Evolutionary conservation across 164 flowering plant genomes (phyloP).

Genomic region (Piper longum): DNA sequence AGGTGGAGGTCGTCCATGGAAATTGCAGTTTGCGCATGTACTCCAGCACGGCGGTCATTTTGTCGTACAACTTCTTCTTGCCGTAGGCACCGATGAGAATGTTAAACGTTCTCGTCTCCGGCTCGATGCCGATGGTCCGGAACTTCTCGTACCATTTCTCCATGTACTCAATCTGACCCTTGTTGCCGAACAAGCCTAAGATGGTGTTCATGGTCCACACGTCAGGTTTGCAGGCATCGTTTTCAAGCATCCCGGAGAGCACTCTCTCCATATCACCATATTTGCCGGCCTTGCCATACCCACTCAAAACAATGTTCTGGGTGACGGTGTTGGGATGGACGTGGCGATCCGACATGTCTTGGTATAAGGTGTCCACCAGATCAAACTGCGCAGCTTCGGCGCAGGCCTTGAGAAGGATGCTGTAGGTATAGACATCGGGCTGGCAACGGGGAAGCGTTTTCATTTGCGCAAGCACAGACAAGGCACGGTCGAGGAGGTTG

Average conservation of each 20-base stretch:
- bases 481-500: constrained; percentile 62
- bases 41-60: constrained; percentile 96
- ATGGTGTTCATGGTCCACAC: constrained; percentile 97
- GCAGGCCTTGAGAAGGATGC: constrained; percentile 69
- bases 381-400: constrained; percentile 61
- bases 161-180: constrained; percentile 82
- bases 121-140: constrained; percentile 74
- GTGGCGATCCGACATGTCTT: constrained; percentile 58
- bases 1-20: constrained; percentile 95
- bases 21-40: constrained; percentile 85
- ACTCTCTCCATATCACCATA: constrained; percentile 81
- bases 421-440: constrained; percentile 80
- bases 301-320: constrained; percentile 72
- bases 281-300: constrained; percentile 80
- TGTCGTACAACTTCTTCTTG: constrained; percentile 81
- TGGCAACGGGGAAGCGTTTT: constrained; percentile 71
- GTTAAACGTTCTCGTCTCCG: constrained; percentile 87
- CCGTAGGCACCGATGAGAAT: constrained; percentile 94
- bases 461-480: constrained; percentile 56
- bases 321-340: constrained; percentile 85
- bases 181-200: constrained; percentile 68
- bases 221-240: constrained; percentile 56
- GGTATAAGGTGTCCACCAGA: constrained; percentile 50
- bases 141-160: constrained; percentile 96
- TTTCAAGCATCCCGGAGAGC: constrained; percentile 63